Evolutionary conservation across 1,139 yeast species (phyloP), one percentile per base, ranked within the genome.

Genomic region (Pichia sp.): DNA sequence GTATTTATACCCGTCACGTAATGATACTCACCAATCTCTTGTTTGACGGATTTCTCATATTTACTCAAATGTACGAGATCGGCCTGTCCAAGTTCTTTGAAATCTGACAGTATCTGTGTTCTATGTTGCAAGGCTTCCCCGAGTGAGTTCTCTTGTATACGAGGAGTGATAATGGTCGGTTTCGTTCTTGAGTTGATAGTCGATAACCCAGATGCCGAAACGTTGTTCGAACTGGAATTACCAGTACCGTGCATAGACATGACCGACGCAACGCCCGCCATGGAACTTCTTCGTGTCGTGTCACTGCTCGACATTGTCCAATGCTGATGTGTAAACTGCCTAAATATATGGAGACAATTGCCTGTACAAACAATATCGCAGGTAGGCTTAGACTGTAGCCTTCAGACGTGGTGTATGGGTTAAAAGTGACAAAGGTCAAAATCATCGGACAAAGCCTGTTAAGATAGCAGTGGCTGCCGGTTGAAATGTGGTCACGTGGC

Each of bases 61-160:
- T 66, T 69, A 22, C 79, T 63, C 19, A 77, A 53, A 53, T 84
- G 94, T 34, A 94, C 83, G 46, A 91, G 66, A 62, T 91, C 97
- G 6, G 96, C 88, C 0, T 96, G 95, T 0, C 98, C 98, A 36
- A 91, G 59, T 39, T 72, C 80, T 37, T 35, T 46, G 29, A 51
- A 45, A 16, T 50, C 49, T 0, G 50, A 36, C 17, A 59, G 29
- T 4, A 49, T 33, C 13, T 42, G 40, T 5, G 54, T 47, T 29
- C 65, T 46, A n/a, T 46, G 44, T 18, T 50, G 48, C 9, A 60
- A 40, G 5, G 55, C 45, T 18, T 58, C 61, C 1, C 59, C 59
- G n/a, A 55, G 45, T 21, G 41, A 34, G 13, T 35, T 41, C 36
- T 61, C 65, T n/a, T 44, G 39, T 12, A 59, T 56, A 23, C 35